Conservation (phyloP, 202 grass and related monocot genomes). For the Thinopyrum obtusiflorum region DNA sequence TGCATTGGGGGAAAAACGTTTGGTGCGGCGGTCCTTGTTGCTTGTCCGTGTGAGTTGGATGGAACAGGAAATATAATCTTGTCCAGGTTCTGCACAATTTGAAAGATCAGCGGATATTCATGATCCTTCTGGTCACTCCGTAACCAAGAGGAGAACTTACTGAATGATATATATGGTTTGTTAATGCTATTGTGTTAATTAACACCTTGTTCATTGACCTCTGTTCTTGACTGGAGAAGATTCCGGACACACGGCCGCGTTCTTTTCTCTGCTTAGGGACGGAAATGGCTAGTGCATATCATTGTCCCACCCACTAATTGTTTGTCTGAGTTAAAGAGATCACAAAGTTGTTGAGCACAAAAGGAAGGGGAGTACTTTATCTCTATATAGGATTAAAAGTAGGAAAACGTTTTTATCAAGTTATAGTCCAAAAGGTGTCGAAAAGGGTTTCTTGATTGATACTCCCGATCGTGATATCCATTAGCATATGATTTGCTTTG, state of each 20-base stretch:
- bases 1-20: conserved; percentile 28
- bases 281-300: background rate
- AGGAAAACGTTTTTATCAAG: conserved; percentile 5
- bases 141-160: background rate
- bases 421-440: background rate
- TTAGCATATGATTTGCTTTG: conserved; percentile 23
- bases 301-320: background rate
- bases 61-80: background rate
- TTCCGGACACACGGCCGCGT: background rate
- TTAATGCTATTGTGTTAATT: background rate
- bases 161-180: background rate
- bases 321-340: background rate
- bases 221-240: conserved; percentile 24
- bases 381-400: background rate
- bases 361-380: background rate
- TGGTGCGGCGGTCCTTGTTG: conserved; percentile 4
- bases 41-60: background rate
- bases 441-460: conserved; percentile 22
- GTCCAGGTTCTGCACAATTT: background rate
- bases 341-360: conserved; percentile 8
- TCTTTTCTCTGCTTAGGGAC: background rate
- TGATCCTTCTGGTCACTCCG: background rate
- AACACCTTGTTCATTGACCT: conserved; percentile 17
- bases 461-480: conserved; percentile 16
- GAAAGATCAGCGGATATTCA: background rate